Conservation (phyloP, 257 asterid species). For the Orobanche coerulescens region DNA sequence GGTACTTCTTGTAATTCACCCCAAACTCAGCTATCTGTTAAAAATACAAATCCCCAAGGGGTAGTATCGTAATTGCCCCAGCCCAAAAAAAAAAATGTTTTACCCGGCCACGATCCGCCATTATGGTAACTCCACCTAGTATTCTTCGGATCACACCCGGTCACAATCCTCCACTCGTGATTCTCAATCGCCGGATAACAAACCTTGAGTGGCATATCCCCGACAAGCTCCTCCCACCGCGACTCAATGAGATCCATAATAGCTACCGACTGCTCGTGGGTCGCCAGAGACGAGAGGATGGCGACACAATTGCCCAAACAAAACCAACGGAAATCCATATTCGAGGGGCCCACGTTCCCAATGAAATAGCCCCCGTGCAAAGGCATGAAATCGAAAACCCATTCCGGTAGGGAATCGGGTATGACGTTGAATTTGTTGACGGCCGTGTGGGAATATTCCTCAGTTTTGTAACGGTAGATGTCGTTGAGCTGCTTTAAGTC, state of each 20-base stretch:
- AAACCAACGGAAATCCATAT: constrained; percentile 55
- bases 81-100: too few relatives aligned
- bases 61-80: too few relatives aligned
- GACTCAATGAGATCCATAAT: constrained; percentile 51
- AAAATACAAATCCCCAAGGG: too few relatives aligned
- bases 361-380: constrained; percentile 41
- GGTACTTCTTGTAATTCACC: too few relatives aligned
- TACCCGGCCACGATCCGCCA: constrained; percentile 58
- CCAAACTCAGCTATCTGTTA: too few relatives aligned
- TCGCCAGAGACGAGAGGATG: constrained; percentile 42
- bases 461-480: constrained; percentile 43
- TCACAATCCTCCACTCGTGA: constrained; percentile 47
- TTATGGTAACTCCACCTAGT: constrained; percentile 53
- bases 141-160: constrained; percentile 49
- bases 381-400: constrained; percentile 53
- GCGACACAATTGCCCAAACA: constrained; percentile 50
- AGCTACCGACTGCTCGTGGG: constrained; percentile 39
- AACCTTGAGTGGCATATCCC: constrained; percentile 50
- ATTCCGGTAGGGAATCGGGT: constrained; percentile 47
- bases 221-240: constrained; percentile 46
- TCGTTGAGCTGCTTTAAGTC: constrained; percentile 42
- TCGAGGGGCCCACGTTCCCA: constrained; percentile 44
- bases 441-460: constrained; percentile 53
- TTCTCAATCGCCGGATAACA: constrained; percentile 51
- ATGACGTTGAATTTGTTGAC: constrained; percentile 51